Percentiles rank a stretch among this genome's conserved stretches.
These are phyloP conservation scores for Saitozyma sp. DNA, from an alignment of 768 basidiomycete species.

Conservation along the genomic window DNA sequence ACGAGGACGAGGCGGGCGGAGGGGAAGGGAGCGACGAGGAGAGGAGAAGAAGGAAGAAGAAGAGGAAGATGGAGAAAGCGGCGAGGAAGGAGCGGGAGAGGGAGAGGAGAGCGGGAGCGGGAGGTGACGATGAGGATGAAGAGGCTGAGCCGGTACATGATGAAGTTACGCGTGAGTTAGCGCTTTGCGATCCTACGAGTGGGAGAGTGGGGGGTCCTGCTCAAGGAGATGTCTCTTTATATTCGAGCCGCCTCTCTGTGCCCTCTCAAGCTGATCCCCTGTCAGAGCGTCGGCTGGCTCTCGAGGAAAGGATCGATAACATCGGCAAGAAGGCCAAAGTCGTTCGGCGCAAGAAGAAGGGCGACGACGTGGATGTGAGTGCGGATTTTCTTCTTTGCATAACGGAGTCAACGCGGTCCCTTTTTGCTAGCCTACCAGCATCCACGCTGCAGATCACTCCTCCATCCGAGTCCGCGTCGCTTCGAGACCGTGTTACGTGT, in stretches of 20 bases:
- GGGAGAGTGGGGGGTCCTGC: not conserved
- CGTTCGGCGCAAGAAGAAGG: slow-evolving; percentile 63
- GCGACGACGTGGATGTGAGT: slow-evolving; percentile 68
- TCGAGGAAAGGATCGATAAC: slow-evolving; percentile 82
- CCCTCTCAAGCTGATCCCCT: slow-evolving; percentile 5
- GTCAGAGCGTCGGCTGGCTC: slow-evolving; percentile 70
- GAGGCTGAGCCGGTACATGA: slow-evolving; percentile 78
- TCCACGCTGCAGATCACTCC: no score
- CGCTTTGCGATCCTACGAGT: not conserved
- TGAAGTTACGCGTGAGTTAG: slow-evolving; percentile 50
- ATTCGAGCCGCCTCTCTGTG: no score
- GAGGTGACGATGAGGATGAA: slow-evolving; percentile 59
- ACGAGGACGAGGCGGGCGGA: slow-evolving; percentile 42
- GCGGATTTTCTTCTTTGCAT: slow-evolving; percentile 7
- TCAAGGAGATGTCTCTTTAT: no score
- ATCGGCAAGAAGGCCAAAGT: slow-evolving; percentile 77
- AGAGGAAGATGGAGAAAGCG: slow-evolving; percentile 58
- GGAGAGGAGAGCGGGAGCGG: slow-evolving; percentile 47
- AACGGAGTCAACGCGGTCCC: not conserved
- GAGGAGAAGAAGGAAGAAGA: slow-evolving; percentile 58
- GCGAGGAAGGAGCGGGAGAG: slow-evolving; percentile 53
- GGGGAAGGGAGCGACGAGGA: slow-evolving; percentile 49
- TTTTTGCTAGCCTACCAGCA: not conserved
- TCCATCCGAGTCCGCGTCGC: no score
- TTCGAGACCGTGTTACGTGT: no score